Percentiles rank a stretch among this genome's conserved stretches.
Evolutionary conservation across 2,329 filamentous ascomycete genomes (phyloP).

Genomic region (Colletotrichum neosansevieriae): DNA sequence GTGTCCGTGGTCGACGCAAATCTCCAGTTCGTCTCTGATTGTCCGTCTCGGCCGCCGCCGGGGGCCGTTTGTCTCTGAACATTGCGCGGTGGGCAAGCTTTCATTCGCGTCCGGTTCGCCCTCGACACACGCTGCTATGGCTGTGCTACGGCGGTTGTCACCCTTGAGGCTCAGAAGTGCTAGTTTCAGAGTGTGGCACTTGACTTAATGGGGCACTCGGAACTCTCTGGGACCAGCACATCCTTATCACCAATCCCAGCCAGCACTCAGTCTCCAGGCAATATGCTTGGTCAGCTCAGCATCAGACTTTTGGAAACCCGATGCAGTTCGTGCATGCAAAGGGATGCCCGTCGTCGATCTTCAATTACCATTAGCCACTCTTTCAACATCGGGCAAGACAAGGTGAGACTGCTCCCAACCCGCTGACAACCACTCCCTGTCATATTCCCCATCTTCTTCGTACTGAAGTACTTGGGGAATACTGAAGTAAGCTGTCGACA

Average conservation of each 20-base stretch:
- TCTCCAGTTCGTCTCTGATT: slow-evolving; percentile 28
- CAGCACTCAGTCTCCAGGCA: slow-evolving; percentile 13
- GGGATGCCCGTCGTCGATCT: slow-evolving; percentile 39
- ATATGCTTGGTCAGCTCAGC: slow-evolving; percentile 28
- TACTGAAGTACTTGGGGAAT: slow-evolving; percentile 12
- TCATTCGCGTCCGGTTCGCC: background rate
- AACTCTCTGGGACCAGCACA: slow-evolving; percentile 30
- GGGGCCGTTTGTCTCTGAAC: background rate
- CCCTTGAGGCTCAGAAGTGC: slow-evolving; percentile 30
- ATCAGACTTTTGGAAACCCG: slow-evolving; percentile 18
- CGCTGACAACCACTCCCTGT: background rate
- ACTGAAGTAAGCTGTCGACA: slow-evolving; percentile 16
- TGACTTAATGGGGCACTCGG: slow-evolving; percentile 23
- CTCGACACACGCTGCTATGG: background rate
- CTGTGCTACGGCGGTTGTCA: background rate
- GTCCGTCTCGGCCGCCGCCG: slow-evolving; percentile 11
- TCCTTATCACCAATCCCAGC: slow-evolving; percentile 20
- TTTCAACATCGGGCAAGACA: slow-evolving; percentile 30
- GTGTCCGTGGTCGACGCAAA: slow-evolving; percentile 19
- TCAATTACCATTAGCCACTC: slow-evolving; percentile 27
- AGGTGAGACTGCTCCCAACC: slow-evolving; percentile 28
- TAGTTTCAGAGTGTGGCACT: slow-evolving; percentile 39
- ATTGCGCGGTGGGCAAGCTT: slow-evolving; percentile 6
- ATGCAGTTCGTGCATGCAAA: slow-evolving; percentile 36
- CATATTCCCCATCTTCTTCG: too few species aligned